Conservation (phyloP, 2,329 filamentous ascomycete genomes). For the Amesomyces nigricolor region DNA sequence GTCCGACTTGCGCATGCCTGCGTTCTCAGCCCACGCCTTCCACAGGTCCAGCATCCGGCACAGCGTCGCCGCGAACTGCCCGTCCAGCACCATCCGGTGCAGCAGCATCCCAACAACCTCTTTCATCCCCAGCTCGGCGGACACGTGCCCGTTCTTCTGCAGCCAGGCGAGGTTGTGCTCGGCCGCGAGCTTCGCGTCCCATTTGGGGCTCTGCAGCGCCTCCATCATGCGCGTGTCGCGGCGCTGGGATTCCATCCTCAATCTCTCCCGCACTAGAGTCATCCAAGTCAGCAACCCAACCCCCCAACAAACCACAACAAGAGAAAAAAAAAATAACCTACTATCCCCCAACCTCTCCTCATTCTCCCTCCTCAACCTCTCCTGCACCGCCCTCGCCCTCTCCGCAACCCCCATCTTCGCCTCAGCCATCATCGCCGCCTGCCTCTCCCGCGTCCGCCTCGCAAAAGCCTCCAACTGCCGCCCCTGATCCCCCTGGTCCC, state of each 20-base stretch:
- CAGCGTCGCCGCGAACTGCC: conserved; percentile 37
- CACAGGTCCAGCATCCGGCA: conserved; percentile 45
- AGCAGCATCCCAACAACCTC: conserved; percentile 43
- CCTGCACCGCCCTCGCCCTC: conserved; percentile 36
- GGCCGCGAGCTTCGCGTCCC: conserved; percentile 44
- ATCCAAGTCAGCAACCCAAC: not conserved
- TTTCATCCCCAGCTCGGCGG: conserved; percentile 30
- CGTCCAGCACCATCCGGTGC: conserved; percentile 48
- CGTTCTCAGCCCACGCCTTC: conserved; percentile 51
- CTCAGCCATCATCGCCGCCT: conserved; percentile 40
- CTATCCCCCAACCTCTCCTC: conserved; percentile 43
- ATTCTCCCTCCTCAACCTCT: conserved; percentile 39
- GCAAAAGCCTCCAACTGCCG: conserved; percentile 35
- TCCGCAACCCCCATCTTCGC: conserved; percentile 38
- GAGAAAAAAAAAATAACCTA: conserved; percentile 28
- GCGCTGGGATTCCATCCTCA: conserved; percentile 37
- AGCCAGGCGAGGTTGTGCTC: conserved; percentile 43
- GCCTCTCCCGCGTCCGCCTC: conserved; percentile 37
- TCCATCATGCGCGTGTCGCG: conserved; percentile 43
- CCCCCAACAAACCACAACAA: not conserved
- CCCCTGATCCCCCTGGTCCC: conserved; percentile 33
- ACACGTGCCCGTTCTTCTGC: conserved; percentile 26
- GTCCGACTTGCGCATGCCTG: conserved; percentile 47
- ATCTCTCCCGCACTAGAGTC: conserved; percentile 40
- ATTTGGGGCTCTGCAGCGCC: conserved; percentile 49